Evolutionary conservation across 805 yeast genomes (phyloP).

Genomic region (Nakazawaea populi): DNA sequence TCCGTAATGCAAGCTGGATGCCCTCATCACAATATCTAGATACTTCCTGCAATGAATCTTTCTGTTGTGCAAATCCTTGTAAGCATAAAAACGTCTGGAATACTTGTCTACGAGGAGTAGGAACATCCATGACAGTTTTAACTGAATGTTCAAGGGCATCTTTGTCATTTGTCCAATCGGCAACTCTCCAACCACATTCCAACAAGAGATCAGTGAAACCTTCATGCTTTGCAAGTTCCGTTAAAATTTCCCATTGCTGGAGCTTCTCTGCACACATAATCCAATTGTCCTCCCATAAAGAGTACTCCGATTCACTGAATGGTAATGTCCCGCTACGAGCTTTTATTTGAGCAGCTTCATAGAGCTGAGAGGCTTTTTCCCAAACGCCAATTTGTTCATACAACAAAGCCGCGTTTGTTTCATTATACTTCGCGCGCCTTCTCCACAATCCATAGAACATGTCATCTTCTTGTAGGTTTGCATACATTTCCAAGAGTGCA

Average conservation of each 20-base stretch:
- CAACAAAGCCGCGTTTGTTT: slow-evolving; percentile 88
- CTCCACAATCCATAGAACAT: slow-evolving; percentile 98
- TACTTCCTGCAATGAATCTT: slow-evolving; percentile 79
- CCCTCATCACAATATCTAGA: slow-evolving; percentile 92
- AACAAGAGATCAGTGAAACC: slow-evolving; percentile 90
- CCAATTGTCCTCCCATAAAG: slow-evolving; percentile 99
- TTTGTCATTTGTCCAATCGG: slow-evolving; percentile 94
- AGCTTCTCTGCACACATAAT: slow-evolving; percentile 92
- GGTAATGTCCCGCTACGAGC: slow-evolving; percentile 95
- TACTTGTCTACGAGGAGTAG: slow-evolving; percentile 94
- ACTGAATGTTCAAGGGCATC: slow-evolving; percentile 94
- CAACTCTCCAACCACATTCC: slow-evolving; percentile 99
- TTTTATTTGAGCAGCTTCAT: slow-evolving; percentile 94
- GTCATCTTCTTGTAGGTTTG: slow-evolving; percentile 87
- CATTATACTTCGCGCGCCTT: slow-evolving; percentile 88
- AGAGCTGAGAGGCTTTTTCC: slow-evolving; percentile 89
- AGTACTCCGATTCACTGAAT: slow-evolving; percentile 90
- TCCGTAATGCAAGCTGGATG: slow-evolving; percentile 82
- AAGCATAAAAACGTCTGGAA: slow-evolving; percentile 91
- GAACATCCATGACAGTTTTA: slow-evolving; percentile 95
- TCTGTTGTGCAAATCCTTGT: slow-evolving; percentile 90
- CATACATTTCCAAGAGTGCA: slow-evolving; percentile 84
- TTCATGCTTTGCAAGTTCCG: slow-evolving; percentile 96
- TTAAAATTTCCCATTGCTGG: slow-evolving; percentile 96
- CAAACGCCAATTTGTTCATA: slow-evolving; percentile 94